phyloP scores from a whole-genome alignment of 345 rosid species.

The Hibiscus trionum region DNA sequence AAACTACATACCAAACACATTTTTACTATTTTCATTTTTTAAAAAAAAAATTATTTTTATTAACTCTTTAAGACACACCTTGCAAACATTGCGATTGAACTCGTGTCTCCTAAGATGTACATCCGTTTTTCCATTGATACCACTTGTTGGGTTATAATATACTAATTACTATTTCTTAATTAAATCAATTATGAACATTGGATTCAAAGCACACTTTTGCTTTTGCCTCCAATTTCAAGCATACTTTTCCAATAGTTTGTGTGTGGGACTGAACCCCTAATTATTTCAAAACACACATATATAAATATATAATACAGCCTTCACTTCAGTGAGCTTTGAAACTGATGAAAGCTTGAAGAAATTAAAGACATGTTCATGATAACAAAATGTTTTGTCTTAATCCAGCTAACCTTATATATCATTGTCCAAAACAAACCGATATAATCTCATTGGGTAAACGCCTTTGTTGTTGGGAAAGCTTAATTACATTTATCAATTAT shows the following conservation, averaged over 20 bases:
- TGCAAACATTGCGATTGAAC: too few species aligned
- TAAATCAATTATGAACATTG: too few species aligned
- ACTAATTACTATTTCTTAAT: too few species aligned
- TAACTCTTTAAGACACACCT: too few species aligned
- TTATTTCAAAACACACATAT: background rate
- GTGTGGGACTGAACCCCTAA: background rate
- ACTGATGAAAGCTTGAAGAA: background rate
- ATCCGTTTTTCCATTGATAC: too few species aligned
- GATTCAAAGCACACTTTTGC: too few species aligned
- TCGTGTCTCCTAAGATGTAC: too few species aligned
- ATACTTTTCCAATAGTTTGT: background rate
- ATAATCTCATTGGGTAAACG: background rate
- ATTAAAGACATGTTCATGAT: background rate
- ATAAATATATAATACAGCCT: background rate
- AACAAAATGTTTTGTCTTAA: background rate
- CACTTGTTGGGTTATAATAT: too few species aligned
- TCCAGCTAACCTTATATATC: background rate
- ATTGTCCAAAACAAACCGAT: background rate
- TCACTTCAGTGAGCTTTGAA: background rate
- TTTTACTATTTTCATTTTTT: too few species aligned
- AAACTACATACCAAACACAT: too few species aligned
- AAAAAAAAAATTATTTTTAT: too few species aligned
- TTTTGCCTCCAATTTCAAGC: background rate
- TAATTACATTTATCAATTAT: background rate
- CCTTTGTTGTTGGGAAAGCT: background rate